Conservation (phyloP, 2,329 filamentous ascomycete genomes). For the Eutypa lata region DNA sequence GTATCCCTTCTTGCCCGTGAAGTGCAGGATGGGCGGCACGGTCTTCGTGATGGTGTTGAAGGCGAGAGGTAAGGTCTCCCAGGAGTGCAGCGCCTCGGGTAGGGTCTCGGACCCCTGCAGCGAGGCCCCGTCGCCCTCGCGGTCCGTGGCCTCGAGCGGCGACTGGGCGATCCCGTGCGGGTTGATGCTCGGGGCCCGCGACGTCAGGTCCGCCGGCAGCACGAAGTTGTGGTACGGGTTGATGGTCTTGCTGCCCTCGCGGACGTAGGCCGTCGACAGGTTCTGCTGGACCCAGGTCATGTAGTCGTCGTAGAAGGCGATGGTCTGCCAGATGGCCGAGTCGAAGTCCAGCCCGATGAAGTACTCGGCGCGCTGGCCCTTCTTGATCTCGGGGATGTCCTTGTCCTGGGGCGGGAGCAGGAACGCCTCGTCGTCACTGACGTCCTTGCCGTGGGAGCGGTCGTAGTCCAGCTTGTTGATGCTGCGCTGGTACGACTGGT, state of each 20-base stretch:
- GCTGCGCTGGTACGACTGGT: constrained; percentile 38
- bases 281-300: constrained; percentile 5
- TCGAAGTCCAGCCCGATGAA: constrained; percentile 6
- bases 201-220: constrained; percentile 3
- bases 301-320: constrained; percentile 7
- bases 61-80: constrained; percentile 27
- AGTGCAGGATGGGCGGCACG: constrained; percentile 36
- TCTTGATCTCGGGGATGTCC: neutral
- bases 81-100: constrained; percentile 18
- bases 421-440: constrained; percentile 15
- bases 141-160: constrained; percentile 1
- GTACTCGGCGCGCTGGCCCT: constrained; percentile 3
- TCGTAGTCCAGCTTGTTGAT: constrained; percentile 22
- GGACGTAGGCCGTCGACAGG: constrained; percentile 1
- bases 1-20: constrained; percentile 34
- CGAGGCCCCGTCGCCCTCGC: neutral
- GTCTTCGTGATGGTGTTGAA: constrained; percentile 35
- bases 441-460: constrained; percentile 12
- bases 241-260: neutral
- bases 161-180: neutral
- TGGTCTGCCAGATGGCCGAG: constrained; percentile 5
- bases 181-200: neutral
- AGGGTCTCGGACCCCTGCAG: neutral
- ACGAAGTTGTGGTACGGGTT: constrained; percentile 2
- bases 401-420: constrained; percentile 4